Conservation (phyloP, 1,284 basidiomycete species). For the Tausonia pullulans region DNA sequence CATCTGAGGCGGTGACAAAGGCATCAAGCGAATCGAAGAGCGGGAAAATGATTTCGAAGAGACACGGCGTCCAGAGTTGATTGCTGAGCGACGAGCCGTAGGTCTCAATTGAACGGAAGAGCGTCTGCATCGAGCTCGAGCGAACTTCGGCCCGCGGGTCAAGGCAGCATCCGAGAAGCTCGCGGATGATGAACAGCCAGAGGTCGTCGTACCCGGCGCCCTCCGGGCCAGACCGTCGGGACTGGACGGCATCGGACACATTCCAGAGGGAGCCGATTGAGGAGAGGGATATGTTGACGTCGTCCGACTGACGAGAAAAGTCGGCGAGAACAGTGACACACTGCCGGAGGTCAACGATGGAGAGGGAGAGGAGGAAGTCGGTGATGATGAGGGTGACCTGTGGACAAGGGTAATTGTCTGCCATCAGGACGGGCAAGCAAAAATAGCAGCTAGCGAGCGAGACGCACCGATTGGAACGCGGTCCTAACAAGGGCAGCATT, state of each 20-base stretch:
- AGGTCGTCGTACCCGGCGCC: conserved; percentile 60
- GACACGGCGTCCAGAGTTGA: conserved; percentile 74
- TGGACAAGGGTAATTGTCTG: too few relatives aligned
- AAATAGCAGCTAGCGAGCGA: conserved; percentile 72
- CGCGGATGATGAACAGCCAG: conserved; percentile 83
- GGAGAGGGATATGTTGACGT: conserved; percentile 91
- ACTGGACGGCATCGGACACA: conserved; percentile 82
- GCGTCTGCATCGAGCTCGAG: conserved; percentile 83
- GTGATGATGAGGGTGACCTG: conserved; percentile 82
- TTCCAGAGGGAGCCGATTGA: conserved; percentile 85
- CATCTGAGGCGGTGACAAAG: conserved; percentile 35
- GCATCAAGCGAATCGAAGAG: conserved; percentile 56
- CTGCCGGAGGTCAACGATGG: conserved; percentile 63
- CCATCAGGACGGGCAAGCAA: conserved; percentile 63
- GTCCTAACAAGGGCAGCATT: conserved; percentile 42
- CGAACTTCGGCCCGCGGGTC: conserved; percentile 78
- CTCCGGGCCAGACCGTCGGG: conserved; percentile 54
- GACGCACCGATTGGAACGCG: conserved; percentile 83
- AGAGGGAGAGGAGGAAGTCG: conserved; percentile 74
- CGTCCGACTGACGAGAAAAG: conserved; percentile 74
- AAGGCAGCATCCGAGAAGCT: conserved; percentile 68
- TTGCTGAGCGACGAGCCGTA: conserved; percentile 72
- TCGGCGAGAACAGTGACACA: conserved; percentile 83
- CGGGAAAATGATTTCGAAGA: conserved; percentile 83
- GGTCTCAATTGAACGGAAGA: conserved; percentile 86